phyloP scores from a whole-genome alignment of 176 grass and related monocot genomes.

The Carex pumila region DNA sequence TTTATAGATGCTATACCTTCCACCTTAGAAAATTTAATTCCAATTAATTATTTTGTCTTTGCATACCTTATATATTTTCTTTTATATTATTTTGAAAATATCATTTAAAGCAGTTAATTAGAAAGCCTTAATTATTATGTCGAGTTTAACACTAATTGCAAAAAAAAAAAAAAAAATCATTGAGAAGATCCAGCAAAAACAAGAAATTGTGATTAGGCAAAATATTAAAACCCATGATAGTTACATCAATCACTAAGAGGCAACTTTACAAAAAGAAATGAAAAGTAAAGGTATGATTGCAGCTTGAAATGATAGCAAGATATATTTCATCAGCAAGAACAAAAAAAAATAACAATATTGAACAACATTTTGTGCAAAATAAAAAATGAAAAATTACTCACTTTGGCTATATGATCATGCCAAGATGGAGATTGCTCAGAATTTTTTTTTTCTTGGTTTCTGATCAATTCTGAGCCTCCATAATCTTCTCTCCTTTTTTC shows the following conservation, averaged over 20 bases:
- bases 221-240: neutral
- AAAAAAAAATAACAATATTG: neutral
- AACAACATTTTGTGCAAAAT: neutral
- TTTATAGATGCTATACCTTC: neutral
- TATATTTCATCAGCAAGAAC: neutral
- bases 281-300: neutral
- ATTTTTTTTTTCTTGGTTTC: neutral
- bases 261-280: neutral
- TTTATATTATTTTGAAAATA: too few relatives aligned
- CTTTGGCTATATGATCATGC: neutral
- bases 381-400: neutral
- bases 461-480: neutral
- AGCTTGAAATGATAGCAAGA: neutral
- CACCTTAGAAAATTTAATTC: neutral
- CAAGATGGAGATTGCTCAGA: neutral
- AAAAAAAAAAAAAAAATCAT: neutral
- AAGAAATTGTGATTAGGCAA: neutral
- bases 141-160: neutral
- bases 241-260: constrained; percentile 9
- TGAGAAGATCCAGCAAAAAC: neutral
- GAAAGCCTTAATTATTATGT: neutral
- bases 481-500: neutral
- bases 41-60: neutral
- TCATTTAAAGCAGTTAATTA: neutral
- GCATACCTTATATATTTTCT: too few relatives aligned